phyloP scores from a whole-genome alignment of 306 rosid species.

The Arachis stenosperma region DNA sequence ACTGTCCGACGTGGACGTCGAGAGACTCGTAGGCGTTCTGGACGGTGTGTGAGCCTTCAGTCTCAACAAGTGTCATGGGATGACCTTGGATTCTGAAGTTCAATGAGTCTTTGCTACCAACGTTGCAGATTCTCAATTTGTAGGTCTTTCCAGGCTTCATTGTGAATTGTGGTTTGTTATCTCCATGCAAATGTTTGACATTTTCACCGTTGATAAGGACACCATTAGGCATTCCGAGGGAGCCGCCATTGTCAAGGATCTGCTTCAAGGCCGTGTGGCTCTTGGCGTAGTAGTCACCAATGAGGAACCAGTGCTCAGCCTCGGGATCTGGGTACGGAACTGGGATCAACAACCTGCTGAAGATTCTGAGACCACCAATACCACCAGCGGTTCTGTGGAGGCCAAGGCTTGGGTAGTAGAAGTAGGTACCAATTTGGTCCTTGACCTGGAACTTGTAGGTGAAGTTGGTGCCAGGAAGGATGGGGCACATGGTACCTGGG shows the following conservation, averaged over 20 bases:
- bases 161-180: conserved; percentile 57
- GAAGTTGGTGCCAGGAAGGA: conserved; percentile 66
- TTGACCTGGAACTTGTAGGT: conserved; percentile 81
- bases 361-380: conserved; percentile 66
- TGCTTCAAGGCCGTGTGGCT: conserved; percentile 53
- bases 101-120: conserved; percentile 50
- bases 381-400: conserved; percentile 69
- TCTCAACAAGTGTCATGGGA: conserved; percentile 68
- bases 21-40: conserved; percentile 74
- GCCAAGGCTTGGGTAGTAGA: conserved; percentile 63
- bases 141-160: conserved; percentile 83
- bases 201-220: conserved; percentile 73
- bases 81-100: conserved; percentile 59
- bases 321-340: conserved; percentile 54
- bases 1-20: conserved; percentile 81
- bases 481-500: conserved; percentile 75
- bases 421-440: conserved; percentile 84
- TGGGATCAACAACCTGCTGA: conserved; percentile 49
- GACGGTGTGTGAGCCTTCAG: conserved; percentile 83
- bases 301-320: conserved; percentile 71
- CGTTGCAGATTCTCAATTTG: conserved; percentile 75
- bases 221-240: conserved; percentile 67
- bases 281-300: conserved; percentile 78
- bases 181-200: conserved; percentile 44
- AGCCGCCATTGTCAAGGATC: conserved; percentile 59